phyloP scores from a whole-genome alignment of 1,139 yeast species.

The Blastobotrys petasosporus region DNA sequence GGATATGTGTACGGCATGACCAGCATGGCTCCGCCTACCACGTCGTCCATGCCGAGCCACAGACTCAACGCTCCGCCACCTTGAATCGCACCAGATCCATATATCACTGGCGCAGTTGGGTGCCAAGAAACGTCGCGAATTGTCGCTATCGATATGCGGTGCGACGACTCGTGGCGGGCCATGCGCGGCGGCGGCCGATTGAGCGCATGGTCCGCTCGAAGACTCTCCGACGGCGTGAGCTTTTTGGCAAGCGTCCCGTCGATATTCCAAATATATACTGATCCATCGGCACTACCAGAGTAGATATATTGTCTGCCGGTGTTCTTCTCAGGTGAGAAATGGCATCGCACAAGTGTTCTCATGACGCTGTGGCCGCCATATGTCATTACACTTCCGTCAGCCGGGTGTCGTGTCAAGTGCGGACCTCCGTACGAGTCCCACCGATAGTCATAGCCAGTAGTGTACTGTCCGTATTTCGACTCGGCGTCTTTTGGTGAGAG shows the following conservation, averaged over 20 bases:
- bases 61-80: not conserved
- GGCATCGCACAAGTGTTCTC: conserved; percentile 31
- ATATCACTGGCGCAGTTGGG: conserved; percentile 20
- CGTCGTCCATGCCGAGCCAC: not conserved
- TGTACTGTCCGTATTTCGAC: conserved; percentile 9
- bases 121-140: conserved; percentile 21
- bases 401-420: conserved; percentile 19
- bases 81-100: conserved; percentile 18
- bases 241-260: conserved; percentile 26
- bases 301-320: conserved; percentile 31
- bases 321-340: conserved; percentile 29
- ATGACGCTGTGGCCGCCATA: conserved; percentile 31
- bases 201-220: conserved; percentile 4
- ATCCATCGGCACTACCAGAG: conserved; percentile 32
- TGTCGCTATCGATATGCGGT: not conserved
- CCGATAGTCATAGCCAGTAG: conserved; percentile 28
- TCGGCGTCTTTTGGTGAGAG: conserved; percentile 16
- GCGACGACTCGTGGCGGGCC: not conserved
- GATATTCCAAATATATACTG: conserved; percentile 30
- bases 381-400: conserved; percentile 30
- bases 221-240: conserved; percentile 10
- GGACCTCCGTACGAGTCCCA: conserved; percentile 24
- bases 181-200: not conserved
- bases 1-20: conserved; percentile 3
- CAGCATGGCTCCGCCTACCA: conserved; percentile 4